Base-by-base conservation (phyloP, 164 flowering plant genomes). In the Euptelea pleiosperma region DNA sequence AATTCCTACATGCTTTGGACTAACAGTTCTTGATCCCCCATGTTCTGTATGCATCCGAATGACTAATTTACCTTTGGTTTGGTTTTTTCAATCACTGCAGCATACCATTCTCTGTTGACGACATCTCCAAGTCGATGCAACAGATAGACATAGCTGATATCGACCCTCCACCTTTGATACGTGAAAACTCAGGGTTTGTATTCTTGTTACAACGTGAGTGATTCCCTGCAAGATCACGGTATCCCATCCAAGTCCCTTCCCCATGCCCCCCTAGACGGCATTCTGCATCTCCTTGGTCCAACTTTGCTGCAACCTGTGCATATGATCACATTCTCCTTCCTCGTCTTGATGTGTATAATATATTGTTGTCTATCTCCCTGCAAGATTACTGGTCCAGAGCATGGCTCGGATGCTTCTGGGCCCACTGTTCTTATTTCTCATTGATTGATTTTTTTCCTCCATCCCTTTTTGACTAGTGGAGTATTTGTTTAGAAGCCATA, bases 51-150 rank as follows among this genome's bases (percentile, higher is more conserved):
- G 8, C 19, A 21, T 15, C 7, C n/a, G n/a, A 14, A n/a, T 2
- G 14, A 29, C 21, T 29, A 44, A 14, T 25, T 45, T 60, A 21
- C 14, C 19, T 63, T 44, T 10, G 3, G 18, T 6, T 34, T 19
- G n/a, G n/a, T 54, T 14, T 47, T 4, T 18, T 10, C 55, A 33
- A 21, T 45, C 21, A 33, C 18, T 68, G 83, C 93, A 94, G 99
- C 82, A 91, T 94, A 51, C 99, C 97, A 0, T 94, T 94, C 77
- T 67, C 96, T 0, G 86, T 89, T 63, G 99, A 94, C 56, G 97
- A 94, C 73, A 82, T 94, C 58, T 89, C 96, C 60, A 89, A 87
- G 67, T 81, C 96, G 12, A 79, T 85, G 83, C 79, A 75, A 60
- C 76, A 82, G 68, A 71, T 91, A 43, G 97, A 91, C 18, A 67